Evolutionary conservation across 2,329 filamentous ascomycete species (phyloP).

Genomic region (Hypoxylon sp.): DNA sequence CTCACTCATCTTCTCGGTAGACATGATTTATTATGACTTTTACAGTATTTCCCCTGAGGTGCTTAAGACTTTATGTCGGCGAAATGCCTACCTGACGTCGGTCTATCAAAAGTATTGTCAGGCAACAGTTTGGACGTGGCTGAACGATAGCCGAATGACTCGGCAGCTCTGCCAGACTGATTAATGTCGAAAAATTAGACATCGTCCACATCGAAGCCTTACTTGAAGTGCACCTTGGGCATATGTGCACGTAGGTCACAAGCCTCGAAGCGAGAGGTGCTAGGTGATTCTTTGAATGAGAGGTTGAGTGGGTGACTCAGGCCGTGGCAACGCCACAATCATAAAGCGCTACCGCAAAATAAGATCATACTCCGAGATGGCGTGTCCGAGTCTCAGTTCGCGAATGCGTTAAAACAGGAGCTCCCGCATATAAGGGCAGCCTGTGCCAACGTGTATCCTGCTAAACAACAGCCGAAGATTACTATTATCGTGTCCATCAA

Average conservation of each 20-base stretch:
- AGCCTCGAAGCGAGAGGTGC: constrained; percentile 73
- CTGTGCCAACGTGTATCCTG: constrained; percentile 66
- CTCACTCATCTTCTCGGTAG: not conserved
- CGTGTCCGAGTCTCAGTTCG: constrained; percentile 86
- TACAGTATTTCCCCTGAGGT: too few relatives aligned
- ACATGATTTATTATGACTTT: too few relatives aligned
- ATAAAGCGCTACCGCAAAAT: constrained; percentile 66
- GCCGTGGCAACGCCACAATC: constrained; percentile 70
- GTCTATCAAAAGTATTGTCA: too few relatives aligned
- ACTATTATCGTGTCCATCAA: constrained; percentile 85
- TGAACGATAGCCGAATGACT: not conserved
- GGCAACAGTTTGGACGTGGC: not conserved
- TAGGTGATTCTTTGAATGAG: constrained; percentile 62
- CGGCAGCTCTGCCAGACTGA: not conserved
- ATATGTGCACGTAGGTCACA: too few relatives aligned
- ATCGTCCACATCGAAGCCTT: not conserved
- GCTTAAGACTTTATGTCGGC: not conserved
- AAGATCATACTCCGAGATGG: constrained; percentile 89
- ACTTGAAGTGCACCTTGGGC: too few relatives aligned
- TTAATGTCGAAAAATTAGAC: too few relatives aligned
- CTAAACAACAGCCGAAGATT: constrained; percentile 64
- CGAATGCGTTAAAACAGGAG: constrained; percentile 71
- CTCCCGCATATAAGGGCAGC: constrained; percentile 71
- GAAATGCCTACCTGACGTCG: not conserved
- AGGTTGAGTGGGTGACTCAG: constrained; percentile 71